A percentile compares a stretch with the other conserved stretches of the same genome.
Evolutionary conservation across 345 rosid genomes (phyloP).

Genomic region (Gossypioides kirkii): DNA sequence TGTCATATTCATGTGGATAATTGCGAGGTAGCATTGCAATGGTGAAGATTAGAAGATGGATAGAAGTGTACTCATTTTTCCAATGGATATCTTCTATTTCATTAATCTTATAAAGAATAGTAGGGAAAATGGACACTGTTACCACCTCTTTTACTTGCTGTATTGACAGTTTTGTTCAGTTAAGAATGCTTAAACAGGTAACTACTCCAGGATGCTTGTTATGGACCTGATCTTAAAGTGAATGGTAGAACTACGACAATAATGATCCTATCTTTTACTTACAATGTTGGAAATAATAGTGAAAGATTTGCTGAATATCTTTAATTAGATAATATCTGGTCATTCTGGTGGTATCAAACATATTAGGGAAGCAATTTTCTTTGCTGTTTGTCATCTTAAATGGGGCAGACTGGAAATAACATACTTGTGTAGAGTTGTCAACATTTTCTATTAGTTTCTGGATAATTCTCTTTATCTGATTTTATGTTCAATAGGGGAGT

Average conservation of each 20-base stretch:
- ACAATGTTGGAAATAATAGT: not conserved
- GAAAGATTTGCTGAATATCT: not conserved
- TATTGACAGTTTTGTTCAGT: not conserved
- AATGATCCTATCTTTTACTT: not conserved
- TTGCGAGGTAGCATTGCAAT: not conserved
- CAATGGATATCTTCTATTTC: not conserved
- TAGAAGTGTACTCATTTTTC: not conserved
- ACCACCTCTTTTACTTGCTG: not conserved
- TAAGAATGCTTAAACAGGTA: not conserved
- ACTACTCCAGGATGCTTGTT: not conserved
- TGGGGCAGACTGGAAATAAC: not conserved
- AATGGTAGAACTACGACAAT: not conserved
- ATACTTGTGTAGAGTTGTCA: no score
- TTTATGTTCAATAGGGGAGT: slow-evolving; percentile 49
- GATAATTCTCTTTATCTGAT: not conserved
- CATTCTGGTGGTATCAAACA: not conserved
- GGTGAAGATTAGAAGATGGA: not conserved
- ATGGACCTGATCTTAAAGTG: not conserved
- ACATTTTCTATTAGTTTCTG: no score
- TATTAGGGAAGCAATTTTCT: not conserved
- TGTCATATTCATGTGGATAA: not conserved
- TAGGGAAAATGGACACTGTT: not conserved
- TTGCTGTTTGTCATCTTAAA: not conserved
- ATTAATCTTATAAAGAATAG: not conserved
- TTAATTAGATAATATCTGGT: not conserved